These are phyloP conservation scores for Aspergillus glaucus DNA, from an alignment of 2,329 filamentous ascomycete species.

Conservation along the genomic window DNA sequence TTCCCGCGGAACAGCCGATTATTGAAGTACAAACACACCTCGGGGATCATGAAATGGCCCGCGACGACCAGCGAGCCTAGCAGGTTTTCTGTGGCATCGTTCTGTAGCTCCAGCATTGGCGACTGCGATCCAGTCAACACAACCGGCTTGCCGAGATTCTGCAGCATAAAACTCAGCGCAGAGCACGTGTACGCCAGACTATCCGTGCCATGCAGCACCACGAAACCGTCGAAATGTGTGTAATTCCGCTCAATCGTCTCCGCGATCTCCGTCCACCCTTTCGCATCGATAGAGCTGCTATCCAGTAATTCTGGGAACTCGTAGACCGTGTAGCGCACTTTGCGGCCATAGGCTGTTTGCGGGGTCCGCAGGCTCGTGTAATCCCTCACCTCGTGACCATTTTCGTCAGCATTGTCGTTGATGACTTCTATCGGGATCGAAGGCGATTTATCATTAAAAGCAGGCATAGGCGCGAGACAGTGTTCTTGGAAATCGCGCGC, in stretches of 20 bases:
- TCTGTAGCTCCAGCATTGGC: slow-evolving; percentile 84
- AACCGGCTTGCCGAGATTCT: slow-evolving; percentile 84
- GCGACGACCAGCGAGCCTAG: slow-evolving; percentile 83
- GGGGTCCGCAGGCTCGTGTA: slow-evolving; percentile 73
- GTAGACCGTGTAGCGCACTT: slow-evolving; percentile 74
- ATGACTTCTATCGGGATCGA: slow-evolving; percentile 52
- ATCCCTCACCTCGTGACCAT: slow-evolving; percentile 32
- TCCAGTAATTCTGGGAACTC: slow-evolving; percentile 83
- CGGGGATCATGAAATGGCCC: slow-evolving; percentile 85
- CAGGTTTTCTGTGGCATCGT: slow-evolving; percentile 85
- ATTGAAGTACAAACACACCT: slow-evolving; percentile 91
- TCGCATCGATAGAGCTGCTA: slow-evolving; percentile 81
- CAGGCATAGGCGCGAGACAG: slow-evolving; percentile 73
- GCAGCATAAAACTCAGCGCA: slow-evolving; percentile 87
- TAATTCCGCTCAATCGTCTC: slow-evolving; percentile 77
- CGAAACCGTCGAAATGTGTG: slow-evolving; percentile 81
- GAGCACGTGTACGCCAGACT: slow-evolving; percentile 84
- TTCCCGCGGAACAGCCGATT: slow-evolving; percentile 86
- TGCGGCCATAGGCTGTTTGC: slow-evolving; percentile 69
- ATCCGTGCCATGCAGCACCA: slow-evolving; percentile 85
- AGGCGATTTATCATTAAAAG: slow-evolving; percentile 72
- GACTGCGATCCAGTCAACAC: slow-evolving; percentile 78
- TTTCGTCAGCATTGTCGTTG: slow-evolving; percentile 41
- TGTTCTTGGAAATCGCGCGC: slow-evolving; percentile 73
- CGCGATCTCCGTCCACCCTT: slow-evolving; percentile 81